A percentile compares a stretch with the other conserved stretches of the same genome.
Evolutionary conservation across 1,284 basidiomycete genomes (phyloP).

Genomic region (Boletus smithii): DNA sequence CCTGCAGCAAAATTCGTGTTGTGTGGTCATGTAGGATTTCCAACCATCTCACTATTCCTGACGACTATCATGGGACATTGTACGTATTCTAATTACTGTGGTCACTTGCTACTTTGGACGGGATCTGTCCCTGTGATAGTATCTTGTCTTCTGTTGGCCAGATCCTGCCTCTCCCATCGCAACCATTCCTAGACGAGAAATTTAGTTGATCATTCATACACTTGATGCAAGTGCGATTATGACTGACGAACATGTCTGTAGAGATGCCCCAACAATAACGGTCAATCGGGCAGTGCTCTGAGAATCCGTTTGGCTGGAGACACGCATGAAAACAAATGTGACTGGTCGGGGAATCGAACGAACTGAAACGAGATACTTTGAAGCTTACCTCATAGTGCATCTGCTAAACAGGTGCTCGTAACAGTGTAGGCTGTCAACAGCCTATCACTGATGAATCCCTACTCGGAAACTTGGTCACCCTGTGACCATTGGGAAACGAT

Average conservation of each 20-base stretch:
- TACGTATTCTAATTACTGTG: slow-evolving; percentile 23
- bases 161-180: neutral
- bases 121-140: slow-evolving; percentile 6
- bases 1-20: slow-evolving; percentile 58
- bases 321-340: neutral
- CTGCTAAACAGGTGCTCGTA: no score
- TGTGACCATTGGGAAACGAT: neutral
- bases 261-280: neutral
- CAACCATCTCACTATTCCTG: slow-evolving; percentile 11
- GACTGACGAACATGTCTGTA: slow-evolving; percentile 4
- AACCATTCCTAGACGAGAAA: slow-evolving; percentile 3
- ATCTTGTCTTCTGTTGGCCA: slow-evolving; percentile 6
- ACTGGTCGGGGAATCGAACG: neutral
- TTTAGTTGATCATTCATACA: slow-evolving; percentile 5
- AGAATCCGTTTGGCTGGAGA: neutral
- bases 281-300: neutral
- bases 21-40: slow-evolving; percentile 48
- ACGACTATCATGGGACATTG: slow-evolving; percentile 20
- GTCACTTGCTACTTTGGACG: slow-evolving; percentile 11
- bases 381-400: no score
- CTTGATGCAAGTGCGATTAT: neutral
- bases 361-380: neutral
- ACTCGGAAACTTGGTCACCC: neutral
- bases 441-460: neutral
- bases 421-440: no score